A percentile compares a stretch with the other conserved stretches of the same genome.
Evolutionary conservation across 208 protist genomes (phyloP).

Genomic region (Trypanosoma boissoni): DNA sequence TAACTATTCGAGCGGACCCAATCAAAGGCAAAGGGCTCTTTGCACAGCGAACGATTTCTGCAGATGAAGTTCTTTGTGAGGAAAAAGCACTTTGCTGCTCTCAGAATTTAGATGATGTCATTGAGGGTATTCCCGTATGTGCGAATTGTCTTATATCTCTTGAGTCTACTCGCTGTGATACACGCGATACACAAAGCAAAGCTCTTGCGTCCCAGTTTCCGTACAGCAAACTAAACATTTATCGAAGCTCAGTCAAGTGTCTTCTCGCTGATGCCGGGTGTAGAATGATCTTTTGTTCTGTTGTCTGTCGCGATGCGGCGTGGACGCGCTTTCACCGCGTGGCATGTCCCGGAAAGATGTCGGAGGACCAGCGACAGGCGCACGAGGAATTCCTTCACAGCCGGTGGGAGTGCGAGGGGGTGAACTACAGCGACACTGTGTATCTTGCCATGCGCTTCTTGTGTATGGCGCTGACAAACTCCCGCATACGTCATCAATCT

Average conservation of each 20-base stretch:
- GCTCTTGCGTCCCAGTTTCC: constrained; percentile 31
- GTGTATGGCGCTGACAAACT: constrained; percentile 35
- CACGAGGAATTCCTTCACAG: constrained; percentile 31
- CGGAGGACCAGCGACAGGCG: constrained; percentile 29
- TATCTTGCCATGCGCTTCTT: constrained; percentile 56
- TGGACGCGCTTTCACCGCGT: constrained; percentile 41
- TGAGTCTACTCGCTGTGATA: constrained; percentile 47
- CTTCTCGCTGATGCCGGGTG: constrained; percentile 40
- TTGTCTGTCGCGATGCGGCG: constrained; percentile 46
- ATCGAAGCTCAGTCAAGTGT: constrained; percentile 29
- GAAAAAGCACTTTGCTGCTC: constrained; percentile 72
- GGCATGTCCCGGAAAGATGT: constrained; percentile 46
- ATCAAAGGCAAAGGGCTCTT: constrained; percentile 74
- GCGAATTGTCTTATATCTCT: constrained; percentile 51
- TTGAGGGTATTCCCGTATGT: constrained; percentile 40
- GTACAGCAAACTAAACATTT: constrained; percentile 25
- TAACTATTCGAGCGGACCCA: constrained; percentile 42
- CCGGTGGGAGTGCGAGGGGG: constrained; percentile 57
- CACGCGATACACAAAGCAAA: constrained; percentile 35
- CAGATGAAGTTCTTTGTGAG: constrained; percentile 46
- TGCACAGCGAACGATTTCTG: constrained; percentile 23
- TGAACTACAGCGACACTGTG: constrained; percentile 73
- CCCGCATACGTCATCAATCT: constrained; percentile 28
- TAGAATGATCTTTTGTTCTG: constrained; percentile 49
- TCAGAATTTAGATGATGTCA: constrained; percentile 69